These are phyloP conservation scores for Dendrobium catenatum DNA, from an alignment of 106 monocot genomes.

Conservation along the genomic window DNA sequence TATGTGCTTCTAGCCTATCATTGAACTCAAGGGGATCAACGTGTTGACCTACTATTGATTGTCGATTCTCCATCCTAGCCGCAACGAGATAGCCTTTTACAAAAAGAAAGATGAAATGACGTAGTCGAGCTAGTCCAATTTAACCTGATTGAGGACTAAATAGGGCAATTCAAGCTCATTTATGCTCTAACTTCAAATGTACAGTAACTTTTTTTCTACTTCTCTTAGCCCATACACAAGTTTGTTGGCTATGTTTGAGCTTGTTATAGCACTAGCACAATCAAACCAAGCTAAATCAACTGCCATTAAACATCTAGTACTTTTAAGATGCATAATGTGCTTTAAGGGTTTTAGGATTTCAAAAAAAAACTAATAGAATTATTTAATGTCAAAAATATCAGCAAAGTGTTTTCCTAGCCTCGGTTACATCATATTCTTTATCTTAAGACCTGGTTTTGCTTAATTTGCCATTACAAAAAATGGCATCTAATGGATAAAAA, in stretches of 20 bases:
- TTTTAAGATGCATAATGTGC: not conserved
- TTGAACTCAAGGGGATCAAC: no score
- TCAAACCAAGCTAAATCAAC: not conserved
- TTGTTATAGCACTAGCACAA: not conserved
- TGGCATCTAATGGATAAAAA: not conserved
- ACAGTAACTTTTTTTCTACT: no score
- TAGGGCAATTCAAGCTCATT: not conserved
- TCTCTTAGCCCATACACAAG: no score
- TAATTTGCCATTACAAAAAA: not conserved
- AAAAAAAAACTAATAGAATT: not conserved
- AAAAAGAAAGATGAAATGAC: no score
- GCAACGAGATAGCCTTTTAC: no score
- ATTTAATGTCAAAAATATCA: not conserved
- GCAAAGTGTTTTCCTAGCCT: not conserved
- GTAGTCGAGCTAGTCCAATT: not conserved
- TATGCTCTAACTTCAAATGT: not conserved
- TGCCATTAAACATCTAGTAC: not conserved
- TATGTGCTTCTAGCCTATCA: no score
- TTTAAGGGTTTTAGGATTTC: not conserved
- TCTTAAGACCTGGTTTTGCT: not conserved
- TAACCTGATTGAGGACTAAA: not conserved
- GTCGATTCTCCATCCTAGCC: no score
- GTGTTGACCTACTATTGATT: no score
- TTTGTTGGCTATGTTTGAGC: not conserved
- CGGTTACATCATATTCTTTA: not conserved